phyloP scores from a whole-genome alignment of 2,329 filamentous ascomycete species.

The Colletotrichum higginsianum region DNA sequence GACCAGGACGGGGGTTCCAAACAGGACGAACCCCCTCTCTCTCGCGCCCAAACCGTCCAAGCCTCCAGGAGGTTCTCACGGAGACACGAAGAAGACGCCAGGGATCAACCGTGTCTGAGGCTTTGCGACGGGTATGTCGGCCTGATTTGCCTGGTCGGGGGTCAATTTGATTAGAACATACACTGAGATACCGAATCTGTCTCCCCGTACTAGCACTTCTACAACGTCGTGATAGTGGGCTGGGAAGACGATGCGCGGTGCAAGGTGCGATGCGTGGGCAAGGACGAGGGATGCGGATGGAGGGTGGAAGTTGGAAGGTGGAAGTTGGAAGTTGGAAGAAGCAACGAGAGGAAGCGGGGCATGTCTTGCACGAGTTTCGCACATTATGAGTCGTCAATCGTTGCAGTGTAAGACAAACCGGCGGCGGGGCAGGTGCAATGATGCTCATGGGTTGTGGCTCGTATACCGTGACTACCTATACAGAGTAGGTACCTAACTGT shows the following conservation, averaged over 20 bases:
- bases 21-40: conserved; percentile 23
- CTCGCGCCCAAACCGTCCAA: neutral
- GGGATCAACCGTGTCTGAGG: conserved; percentile 34
- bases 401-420: conserved; percentile 1
- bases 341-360: conserved; percentile 19
- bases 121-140: conserved; percentile 26
- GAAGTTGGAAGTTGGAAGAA: conserved; percentile 18
- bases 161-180: neutral
- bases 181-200: neutral
- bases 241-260: conserved; percentile 1
- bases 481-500: neutral
- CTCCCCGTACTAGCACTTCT: too few relatives aligned
- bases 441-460: too few relatives aligned
- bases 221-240: neutral
- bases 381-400: neutral
- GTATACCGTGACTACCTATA: neutral
- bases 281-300: neutral
- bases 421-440: neutral
- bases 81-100: conserved; percentile 1
- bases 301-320: too few relatives aligned
- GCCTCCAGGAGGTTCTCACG: neutral
- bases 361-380: neutral
- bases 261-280: conserved; percentile 1
- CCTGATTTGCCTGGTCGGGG: conserved; percentile 27
- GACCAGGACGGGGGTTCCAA: conserved; percentile 21